Evolutionary conservation across 257 asterid species (phyloP).

Genomic region (Anisodus tanguticus): DNA sequence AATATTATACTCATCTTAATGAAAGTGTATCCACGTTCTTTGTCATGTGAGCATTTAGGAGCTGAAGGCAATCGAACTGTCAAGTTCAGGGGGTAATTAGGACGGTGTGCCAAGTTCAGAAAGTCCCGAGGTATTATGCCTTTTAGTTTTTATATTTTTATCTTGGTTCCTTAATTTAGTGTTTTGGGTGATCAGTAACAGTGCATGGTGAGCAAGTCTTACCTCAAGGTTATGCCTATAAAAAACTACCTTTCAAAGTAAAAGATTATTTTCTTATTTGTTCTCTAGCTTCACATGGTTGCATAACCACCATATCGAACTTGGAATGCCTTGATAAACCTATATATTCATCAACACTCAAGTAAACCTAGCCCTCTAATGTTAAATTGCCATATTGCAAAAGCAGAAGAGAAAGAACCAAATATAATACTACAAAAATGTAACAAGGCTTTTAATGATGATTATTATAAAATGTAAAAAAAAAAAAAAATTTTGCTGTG

Average conservation of each 20-base stretch:
- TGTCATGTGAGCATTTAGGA: not conserved
- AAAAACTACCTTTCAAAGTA: not conserved
- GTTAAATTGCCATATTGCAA: not conserved
- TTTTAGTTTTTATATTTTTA: too few relatives aligned
- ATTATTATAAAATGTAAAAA: not conserved
- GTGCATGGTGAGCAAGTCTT: not conserved
- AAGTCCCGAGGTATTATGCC: too few relatives aligned
- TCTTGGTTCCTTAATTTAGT: not conserved
- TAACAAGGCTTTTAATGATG: not conserved
- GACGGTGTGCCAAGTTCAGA: not conserved
- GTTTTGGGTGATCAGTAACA: too few relatives aligned
- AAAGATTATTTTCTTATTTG: slow-evolving; percentile 20
- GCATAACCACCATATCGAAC: not conserved
- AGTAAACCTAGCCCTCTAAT: not conserved
- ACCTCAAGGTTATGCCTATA: not conserved
- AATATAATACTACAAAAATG: not conserved
- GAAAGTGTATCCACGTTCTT: not conserved
- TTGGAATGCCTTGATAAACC: not conserved
- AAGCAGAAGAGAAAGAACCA: not conserved
- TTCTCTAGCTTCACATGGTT: slow-evolving; percentile 23
- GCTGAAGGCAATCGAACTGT: too few relatives aligned
- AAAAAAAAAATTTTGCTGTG: not conserved
- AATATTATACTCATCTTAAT: too few relatives aligned
- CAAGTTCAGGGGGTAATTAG: not conserved
- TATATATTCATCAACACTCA: slow-evolving; percentile 17